Evolutionary conservation across 2,329 filamentous ascomycete genomes (phyloP), one percentile per base, ranked within the genome.

Genomic region (Sarocladium kiliense): DNA sequence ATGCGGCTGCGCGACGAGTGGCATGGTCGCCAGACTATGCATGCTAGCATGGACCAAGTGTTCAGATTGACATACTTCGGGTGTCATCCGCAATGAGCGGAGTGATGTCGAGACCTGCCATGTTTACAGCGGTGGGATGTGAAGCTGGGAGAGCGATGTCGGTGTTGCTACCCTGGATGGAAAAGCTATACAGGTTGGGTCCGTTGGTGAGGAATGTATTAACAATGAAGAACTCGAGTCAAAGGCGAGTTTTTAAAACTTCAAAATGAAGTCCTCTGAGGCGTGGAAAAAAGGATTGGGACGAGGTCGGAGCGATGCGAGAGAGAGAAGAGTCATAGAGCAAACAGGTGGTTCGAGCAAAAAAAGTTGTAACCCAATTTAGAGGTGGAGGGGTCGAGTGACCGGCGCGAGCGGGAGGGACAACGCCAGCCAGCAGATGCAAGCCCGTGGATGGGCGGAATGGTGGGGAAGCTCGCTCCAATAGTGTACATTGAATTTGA

Each of bases 71-170:
- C 68, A 23, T 65, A 72, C 70, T 65, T 71, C 70, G 68, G 58
- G 68, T 70, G 56, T 72, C 68, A 58, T 71, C 70, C 27, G 68
- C 68, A 61, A 62, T 62, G 51, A 67, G 62, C 50, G 65, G 64
- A 54, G 57, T 60, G 60, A 68, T 65, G 58, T 69, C 65, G 59
- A 69, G 61, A 57, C 66, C 67, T 56, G 69, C 66, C 68, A 70
- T 71, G 19, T 37, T 67, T 59, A 44, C 51, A 54, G 47, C 50
- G 53, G 23, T 41, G 32, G 26, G 49, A 18, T 39, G 19, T 41
- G 50, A 53, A 41, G 50, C 50, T 53, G 27, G 6, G 16, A 23
- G 11, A 53, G 50, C 50, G 57, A 53, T 53, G 50, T 53, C 50
- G 39, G 45, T 45, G 32, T 47, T 55, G 30, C 34, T 44, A 27